These are phyloP conservation scores for Teunomyces tritomae DNA, from an alignment of 805 yeast genomes.

Conservation along the genomic window DNA sequence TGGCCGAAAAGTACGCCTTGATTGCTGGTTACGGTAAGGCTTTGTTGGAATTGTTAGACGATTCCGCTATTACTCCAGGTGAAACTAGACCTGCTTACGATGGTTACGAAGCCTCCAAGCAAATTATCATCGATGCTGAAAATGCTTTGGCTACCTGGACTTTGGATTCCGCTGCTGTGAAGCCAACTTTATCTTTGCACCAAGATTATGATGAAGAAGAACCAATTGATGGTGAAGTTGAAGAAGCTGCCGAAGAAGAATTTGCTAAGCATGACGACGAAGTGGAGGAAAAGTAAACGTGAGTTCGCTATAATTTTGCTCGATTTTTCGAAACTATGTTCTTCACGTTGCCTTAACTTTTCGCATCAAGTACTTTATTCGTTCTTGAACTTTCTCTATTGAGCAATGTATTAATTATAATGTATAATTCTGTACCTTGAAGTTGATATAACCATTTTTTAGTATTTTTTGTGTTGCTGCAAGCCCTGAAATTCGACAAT, in stretches of 20 bases:
- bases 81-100: slow-evolving; percentile 88
- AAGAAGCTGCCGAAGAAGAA: slow-evolving; percentile 52
- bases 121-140: slow-evolving; percentile 82
- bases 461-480: neutral
- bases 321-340: neutral
- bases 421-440: neutral
- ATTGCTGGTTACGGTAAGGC: slow-evolving; percentile 92
- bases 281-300: slow-evolving; percentile 4
- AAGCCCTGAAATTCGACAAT: neutral
- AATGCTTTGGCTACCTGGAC: slow-evolving; percentile 83
- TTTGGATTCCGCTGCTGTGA: slow-evolving; percentile 75
- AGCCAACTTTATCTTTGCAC: slow-evolving; percentile 72
- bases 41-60: slow-evolving; percentile 76
- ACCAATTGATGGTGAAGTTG: slow-evolving; percentile 46
- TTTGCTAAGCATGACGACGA: slow-evolving; percentile 46
- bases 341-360: no score
- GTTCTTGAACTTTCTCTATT: neutral
- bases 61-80: slow-evolving; percentile 86
- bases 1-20: slow-evolving; percentile 79
- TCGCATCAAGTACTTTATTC: no score
- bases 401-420: slow-evolving; percentile 2
- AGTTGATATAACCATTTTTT: neutral
- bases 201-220: slow-evolving; percentile 54
- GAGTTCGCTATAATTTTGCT: neutral
- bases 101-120: slow-evolving; percentile 86